Conservation (phyloP, 768 basidiomycete species). For the Jaapia argillacea region DNA sequence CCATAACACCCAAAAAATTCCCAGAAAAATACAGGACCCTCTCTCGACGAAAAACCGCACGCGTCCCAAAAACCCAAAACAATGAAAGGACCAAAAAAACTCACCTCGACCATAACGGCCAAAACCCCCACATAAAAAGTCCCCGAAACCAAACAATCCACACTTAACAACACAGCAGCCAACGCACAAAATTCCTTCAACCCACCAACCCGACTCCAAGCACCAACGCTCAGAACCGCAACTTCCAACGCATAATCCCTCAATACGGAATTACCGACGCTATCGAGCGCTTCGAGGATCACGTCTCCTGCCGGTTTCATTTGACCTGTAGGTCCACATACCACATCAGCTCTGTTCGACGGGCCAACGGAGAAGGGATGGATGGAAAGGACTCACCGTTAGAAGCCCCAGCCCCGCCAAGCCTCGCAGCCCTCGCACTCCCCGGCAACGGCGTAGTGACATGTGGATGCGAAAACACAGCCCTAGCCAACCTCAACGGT, state of each 20-base stretch:
- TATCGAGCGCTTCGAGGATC: constrained; percentile 72
- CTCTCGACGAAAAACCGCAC: too few relatives aligned
- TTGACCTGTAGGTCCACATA: constrained; percentile 16
- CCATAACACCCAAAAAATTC: too few relatives aligned
- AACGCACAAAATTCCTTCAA: constrained; percentile 91
- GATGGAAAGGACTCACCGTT: too few relatives aligned
- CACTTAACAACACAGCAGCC: constrained; percentile 75
- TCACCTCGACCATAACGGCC: constrained; percentile 92
- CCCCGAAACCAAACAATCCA: constrained; percentile 84
- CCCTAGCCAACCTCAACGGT: constrained; percentile 81
- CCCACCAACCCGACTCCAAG: constrained; percentile 78
- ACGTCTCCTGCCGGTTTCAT: constrained; percentile 77
- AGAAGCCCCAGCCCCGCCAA: too few relatives aligned
- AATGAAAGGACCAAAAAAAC: constrained; percentile 9
- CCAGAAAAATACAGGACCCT: too few relatives aligned
- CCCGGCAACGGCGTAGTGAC: constrained; percentile 25
- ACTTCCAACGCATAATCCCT: constrained; percentile 92
- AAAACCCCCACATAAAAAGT: constrained; percentile 87
- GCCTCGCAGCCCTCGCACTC: constrained; percentile 19
- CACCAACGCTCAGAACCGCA: constrained; percentile 80
- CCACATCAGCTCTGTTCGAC: too few relatives aligned
- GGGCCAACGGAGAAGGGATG: too few relatives aligned
- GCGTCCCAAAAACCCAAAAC: constrained; percentile 3
- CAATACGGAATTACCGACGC: constrained; percentile 75
- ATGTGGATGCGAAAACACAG: constrained; percentile 81